Evolutionary conservation across 345 rosid genomes (phyloP).

Genomic region (Brassica carinata): DNA sequence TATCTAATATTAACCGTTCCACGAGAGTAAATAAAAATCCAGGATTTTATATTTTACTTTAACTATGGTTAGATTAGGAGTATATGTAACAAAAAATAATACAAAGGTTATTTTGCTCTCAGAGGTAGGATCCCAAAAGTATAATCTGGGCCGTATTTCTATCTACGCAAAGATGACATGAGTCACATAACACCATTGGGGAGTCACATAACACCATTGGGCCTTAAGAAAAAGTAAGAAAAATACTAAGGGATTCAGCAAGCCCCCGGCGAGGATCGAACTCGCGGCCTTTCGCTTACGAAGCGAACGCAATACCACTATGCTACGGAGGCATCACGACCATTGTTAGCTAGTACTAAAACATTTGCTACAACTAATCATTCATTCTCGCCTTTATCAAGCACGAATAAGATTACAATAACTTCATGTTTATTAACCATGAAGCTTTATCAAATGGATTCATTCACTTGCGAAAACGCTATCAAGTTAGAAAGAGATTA

Average conservation of each 20-base stretch:
- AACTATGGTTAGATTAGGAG: no score
- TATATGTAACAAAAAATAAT: neutral
- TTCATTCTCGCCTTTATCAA: neutral
- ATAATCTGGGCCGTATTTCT: neutral
- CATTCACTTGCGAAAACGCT: neutral
- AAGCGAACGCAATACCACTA: constrained; percentile 99
- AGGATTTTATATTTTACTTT: no score
- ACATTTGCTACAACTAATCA: neutral
- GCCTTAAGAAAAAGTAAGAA: neutral
- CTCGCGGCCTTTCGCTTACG: constrained; percentile 99
- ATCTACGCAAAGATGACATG: neutral
- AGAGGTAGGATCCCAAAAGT: neutral
- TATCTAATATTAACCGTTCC: no score
- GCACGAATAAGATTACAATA: no score
- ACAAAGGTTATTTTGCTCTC: neutral
- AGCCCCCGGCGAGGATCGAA: constrained; percentile 93
- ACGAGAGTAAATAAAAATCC: no score
- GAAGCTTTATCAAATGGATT: neutral
- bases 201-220: neutral
- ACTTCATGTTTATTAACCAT: neutral
- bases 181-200: neutral
- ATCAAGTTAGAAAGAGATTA: constrained; percentile 6
- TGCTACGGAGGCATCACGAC: constrained; percentile 68
- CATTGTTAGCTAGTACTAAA: no score
- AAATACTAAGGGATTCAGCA: neutral